Base-by-base conservation (phyloP, 768 basidiomycete genomes). In the Suillus plorans region DNA sequence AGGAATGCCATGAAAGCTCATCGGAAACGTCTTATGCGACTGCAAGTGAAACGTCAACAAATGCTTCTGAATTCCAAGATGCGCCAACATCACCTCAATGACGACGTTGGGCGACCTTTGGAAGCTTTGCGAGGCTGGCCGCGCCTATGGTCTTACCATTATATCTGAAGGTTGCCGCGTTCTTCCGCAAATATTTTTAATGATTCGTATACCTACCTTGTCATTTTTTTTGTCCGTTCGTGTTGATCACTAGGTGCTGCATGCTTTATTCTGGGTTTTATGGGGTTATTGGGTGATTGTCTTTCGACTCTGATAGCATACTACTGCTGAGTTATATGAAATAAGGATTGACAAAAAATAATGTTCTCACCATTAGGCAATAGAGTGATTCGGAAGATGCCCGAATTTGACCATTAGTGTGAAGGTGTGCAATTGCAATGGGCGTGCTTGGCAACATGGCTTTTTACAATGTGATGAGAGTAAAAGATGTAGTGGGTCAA, bases 41-140 rank as follows among this genome's bases (percentile, higher is more conserved):
- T 39, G 45, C 60, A 3, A 62, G 57, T 10, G 72, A 67, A n/a
- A 55, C 64, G 12, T 50, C 57, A 36, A 16, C 65, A 61, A 61
- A 60, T 47, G 37, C 65, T 58, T 49, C 64, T 62, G 20, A 65
- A 66, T 10, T 59, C n/a, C 62, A 55, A 67, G 45, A 70, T 65
- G 62, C 63, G 62, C 42, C 70, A 58, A 53, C 63, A 67, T 69
- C 67, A 28, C 57, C 55, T 65, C 79, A 80, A 71, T 82, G 81
- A 82, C 81, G 80, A 77, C 80, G 74, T 79, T 78, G 81, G 81
- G 81, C 81, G 81, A 78, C 81, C 76, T 78, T 82, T 71, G 76
- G 81, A 75, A 72, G 71, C 67, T 72, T 81, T 69, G 76, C 76
- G 66, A 81, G 77, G 79, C 73, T 81, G 64, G 76, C 78, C 67